Evolutionary conservation across 2,329 filamentous ascomycete species (phyloP).

Genomic region (Podosphaera leucotricha): DNA sequence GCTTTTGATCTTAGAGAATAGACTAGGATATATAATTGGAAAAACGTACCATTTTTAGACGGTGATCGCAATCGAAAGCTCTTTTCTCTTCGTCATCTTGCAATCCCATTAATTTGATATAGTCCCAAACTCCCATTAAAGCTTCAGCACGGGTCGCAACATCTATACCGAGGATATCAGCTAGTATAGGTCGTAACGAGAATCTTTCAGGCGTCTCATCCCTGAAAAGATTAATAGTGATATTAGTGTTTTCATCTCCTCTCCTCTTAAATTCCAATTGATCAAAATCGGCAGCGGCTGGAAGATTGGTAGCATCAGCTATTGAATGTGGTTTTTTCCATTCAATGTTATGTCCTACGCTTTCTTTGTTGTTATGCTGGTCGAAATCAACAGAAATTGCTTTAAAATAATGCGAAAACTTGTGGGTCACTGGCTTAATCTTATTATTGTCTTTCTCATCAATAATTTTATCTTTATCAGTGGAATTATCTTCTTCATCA

Average conservation of each 20-base stretch:
- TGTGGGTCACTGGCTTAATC: constrained; percentile 23
- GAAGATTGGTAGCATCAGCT: constrained; percentile 24
- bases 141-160: constrained; percentile 76
- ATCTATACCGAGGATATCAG: constrained; percentile 63
- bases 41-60: constrained; percentile 46
- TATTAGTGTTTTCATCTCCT: constrained; percentile 78
- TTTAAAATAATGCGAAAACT: constrained; percentile 63
- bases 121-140: constrained; percentile 86
- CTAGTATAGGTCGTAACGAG: constrained; percentile 51
- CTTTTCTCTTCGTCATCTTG: constrained; percentile 92
- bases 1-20: constrained; percentile 21
- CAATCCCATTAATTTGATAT: constrained; percentile 62
- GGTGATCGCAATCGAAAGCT: constrained; percentile 72
- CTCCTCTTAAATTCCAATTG: constrained; percentile 76
- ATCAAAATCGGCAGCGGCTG: constrained; percentile 59
- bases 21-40: background rate
- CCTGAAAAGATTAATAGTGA: constrained; percentile 64
- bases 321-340: constrained; percentile 59
- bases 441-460: constrained; percentile 14
- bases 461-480: constrained; percentile 31
- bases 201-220: constrained; percentile 76
- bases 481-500: constrained; percentile 22
- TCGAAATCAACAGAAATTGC: constrained; percentile 55
- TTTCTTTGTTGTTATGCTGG: constrained; percentile 31
- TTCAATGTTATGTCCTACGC: constrained; percentile 38